Base-by-base conservation (phyloP, 305 asterid genomes). In the Stenogyne calaminthoides region DNA sequence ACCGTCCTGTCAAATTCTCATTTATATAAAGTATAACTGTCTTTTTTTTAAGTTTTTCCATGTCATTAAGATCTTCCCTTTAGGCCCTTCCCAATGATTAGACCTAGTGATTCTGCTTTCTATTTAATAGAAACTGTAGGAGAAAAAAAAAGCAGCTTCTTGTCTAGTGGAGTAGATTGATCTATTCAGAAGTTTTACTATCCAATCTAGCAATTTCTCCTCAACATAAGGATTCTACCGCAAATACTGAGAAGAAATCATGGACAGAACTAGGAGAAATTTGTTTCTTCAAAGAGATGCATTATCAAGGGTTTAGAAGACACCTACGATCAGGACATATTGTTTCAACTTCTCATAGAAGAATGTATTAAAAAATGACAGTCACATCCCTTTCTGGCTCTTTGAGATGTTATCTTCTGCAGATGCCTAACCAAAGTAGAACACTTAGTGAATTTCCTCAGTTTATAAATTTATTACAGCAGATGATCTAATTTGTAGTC, bases 301-400 rank as follows among this genome's bases (percentile, higher is more conserved):
- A 56, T 44, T 54, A 54, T 69, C 76, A 47, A 75, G 74, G 29
- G 61, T 59, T 80, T 70, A 65, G 69, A 79, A 75, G 75, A 56
- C 80, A 95, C 99, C 99, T 88, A n/a, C 84, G 54, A 58, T 76
- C 69, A 77, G 73, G 76, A 85, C 84, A 80, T 91, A 88, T 77
- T 82, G 85, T 82, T 89, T 89, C 84, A 92, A 84, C 82, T 92
- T 95, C 82, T 77, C 76, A 76, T 95, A 95, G 80, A 95, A 92
- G 82, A 85, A 95, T n/a, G 99, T 95, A 80, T 91, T 90, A n/a
- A 92, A 95, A 91, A 84, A 71, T 90, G 96, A 83, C 69, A 90
- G 67, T 80, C 76, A 59, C 77, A 51, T 70, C 74, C 64, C 77
- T 74, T 83, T 66, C 71, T 47, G 67, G 77, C 73, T 54, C 69